Percentiles rank a stretch among this genome's conserved stretches.
Evolutionary conservation across 768 basidiomycete genomes (phyloP).

Genomic region (Pleurotus citrinopileatus): DNA sequence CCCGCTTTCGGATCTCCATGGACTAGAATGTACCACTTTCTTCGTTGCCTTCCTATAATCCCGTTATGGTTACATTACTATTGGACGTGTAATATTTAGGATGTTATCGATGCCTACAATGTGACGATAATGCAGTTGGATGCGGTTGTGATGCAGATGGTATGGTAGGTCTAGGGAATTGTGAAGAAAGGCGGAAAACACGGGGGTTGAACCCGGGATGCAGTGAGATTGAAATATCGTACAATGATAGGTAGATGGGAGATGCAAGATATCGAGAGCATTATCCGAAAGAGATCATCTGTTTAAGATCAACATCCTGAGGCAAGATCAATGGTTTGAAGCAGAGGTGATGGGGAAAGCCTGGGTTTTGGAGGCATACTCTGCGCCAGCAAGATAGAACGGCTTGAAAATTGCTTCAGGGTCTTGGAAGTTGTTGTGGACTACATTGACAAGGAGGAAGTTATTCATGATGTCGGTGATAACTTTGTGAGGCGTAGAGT

Average conservation of each 20-base stretch:
- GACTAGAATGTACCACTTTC: background rate
- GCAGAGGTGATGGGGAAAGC: constrained; percentile 21
- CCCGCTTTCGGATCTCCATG: background rate
- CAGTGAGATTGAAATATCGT: constrained; percentile 29
- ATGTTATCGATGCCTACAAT: constrained; percentile 3
- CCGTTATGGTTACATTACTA: background rate
- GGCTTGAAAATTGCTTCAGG: constrained; percentile 82
- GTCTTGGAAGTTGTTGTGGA: constrained; percentile 94
- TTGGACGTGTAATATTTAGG: background rate
- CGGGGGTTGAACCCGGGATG: constrained; percentile 88
- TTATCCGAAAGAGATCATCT: too few relatives aligned
- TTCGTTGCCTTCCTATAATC: background rate
- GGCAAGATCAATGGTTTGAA: constrained; percentile 15
- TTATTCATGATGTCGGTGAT: constrained; percentile 79
- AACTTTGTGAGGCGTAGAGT: constrained; percentile 70
- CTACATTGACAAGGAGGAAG: constrained; percentile 88
- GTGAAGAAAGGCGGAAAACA: constrained; percentile 28
- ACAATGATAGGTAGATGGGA: constrained; percentile 22
- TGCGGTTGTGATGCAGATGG: constrained; percentile 17
- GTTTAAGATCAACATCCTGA: background rate
- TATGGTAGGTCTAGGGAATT: constrained; percentile 16
- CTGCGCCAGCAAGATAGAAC: constrained; percentile 75
- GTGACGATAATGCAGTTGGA: constrained; percentile 22
- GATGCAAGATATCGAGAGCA: constrained; percentile 8
- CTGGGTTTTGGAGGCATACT: constrained; percentile 43